A percentile compares a stretch with the other conserved stretches of the same genome.
These are phyloP conservation scores for Kurtzmaniella quercitrusa DNA, from an alignment of 1,139 yeast species.

Conservation along the genomic window DNA sequence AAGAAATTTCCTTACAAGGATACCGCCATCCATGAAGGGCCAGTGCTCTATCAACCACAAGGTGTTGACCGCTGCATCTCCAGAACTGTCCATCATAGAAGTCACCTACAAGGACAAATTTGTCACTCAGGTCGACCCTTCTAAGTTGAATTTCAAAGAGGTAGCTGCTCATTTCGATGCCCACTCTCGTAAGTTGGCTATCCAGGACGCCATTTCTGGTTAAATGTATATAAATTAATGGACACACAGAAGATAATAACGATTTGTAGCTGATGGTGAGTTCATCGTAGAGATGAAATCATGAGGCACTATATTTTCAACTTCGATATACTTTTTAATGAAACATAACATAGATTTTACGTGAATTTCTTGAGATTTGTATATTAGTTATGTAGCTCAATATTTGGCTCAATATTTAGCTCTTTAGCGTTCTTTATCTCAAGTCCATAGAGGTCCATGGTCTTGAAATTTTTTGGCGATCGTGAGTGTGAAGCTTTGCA, in stretches of 20 bases:
- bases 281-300: no score
- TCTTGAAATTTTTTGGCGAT: no score
- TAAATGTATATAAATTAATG: constrained; percentile 9
- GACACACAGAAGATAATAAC: background rate
- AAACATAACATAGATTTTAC: no score
- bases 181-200: constrained; percentile 66
- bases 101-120: constrained; percentile 84
- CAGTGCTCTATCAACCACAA: constrained; percentile 51
- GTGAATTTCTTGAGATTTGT: no score
- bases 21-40: constrained; percentile 66
- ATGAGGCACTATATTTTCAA: no score
- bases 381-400: no score
- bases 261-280: no score
- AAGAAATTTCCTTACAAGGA: constrained; percentile 71
- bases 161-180: constrained; percentile 56
- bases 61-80: constrained; percentile 43
- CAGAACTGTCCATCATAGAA: constrained; percentile 54
- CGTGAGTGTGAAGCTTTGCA: no score
- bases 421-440: no score
- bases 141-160: constrained; percentile 47
- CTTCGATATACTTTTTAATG: no score
- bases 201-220: constrained; percentile 56
- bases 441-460: no score
- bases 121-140: constrained; percentile 65
- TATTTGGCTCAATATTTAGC: no score